phyloP scores from a whole-genome alignment of 495 filamentous ascomycete genomes.

The Lophiostoma macrostomum region DNA sequence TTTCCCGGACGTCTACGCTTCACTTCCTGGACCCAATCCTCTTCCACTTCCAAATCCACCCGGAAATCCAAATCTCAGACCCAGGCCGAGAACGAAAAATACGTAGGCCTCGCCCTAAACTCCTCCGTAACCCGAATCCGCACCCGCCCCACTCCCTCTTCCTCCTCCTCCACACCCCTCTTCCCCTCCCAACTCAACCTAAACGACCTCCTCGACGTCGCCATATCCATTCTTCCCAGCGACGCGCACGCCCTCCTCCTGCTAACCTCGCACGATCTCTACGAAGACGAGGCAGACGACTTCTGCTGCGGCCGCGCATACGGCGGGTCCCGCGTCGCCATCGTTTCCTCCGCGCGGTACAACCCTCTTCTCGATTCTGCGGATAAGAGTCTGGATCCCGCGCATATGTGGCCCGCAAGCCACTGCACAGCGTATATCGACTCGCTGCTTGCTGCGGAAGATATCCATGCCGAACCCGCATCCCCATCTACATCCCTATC shows the following conservation, averaged over 20 bases:
- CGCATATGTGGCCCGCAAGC: conserved; percentile 61
- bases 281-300: conserved; percentile 63
- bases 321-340: conserved; percentile 57
- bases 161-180: conserved; percentile 44
- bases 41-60: conserved; percentile 1
- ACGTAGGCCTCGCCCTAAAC: conserved; percentile 46
- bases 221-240: conserved; percentile 52
- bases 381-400: conserved; percentile 44
- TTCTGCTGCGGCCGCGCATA: conserved; percentile 68
- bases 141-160: no score
- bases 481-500: not conserved
- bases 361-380: conserved; percentile 53
- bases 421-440: conserved; percentile 56
- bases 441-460: conserved; percentile 29
- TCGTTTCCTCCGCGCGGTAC: conserved; percentile 61
- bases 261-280: conserved; percentile 60
- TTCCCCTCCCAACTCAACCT: conserved; percentile 59
- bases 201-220: conserved; percentile 60
- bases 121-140: conserved; percentile 52
- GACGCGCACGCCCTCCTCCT: conserved; percentile 62
- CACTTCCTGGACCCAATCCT: conserved; percentile 44
- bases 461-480: not conserved
- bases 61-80: not conserved
- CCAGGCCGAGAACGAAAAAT: no score
- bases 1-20: conserved; percentile 44